Conservation (phyloP, 768 basidiomycete species). For the Fibroporia radiculosa region DNA sequence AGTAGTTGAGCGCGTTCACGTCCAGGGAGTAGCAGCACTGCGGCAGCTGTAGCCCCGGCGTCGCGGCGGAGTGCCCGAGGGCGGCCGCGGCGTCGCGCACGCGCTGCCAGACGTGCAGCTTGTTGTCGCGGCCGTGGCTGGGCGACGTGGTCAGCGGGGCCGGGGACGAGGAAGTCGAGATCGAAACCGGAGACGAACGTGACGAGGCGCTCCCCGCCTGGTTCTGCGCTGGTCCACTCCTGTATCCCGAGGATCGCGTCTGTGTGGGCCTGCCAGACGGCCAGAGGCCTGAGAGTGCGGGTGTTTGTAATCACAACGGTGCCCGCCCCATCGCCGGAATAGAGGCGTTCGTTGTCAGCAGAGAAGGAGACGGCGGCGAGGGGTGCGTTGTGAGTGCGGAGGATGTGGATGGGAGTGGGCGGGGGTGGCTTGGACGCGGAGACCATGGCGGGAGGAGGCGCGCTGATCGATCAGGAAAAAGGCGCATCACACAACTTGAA, state of each 20-base stretch:
- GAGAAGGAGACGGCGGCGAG: slow-evolving; percentile 59
- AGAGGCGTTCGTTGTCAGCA: slow-evolving; percentile 67
- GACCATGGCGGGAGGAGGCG: too few species aligned
- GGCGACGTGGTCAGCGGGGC: neutral
- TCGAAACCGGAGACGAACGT: slow-evolving; percentile 51
- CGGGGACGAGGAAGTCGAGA: slow-evolving; percentile 4
- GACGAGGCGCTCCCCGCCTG: slow-evolving; percentile 47
- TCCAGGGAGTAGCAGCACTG: slow-evolving; percentile 62
- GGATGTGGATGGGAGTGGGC: slow-evolving; percentile 61
- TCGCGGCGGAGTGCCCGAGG: slow-evolving; percentile 49
- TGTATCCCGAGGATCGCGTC: slow-evolving; percentile 72
- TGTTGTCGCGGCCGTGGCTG: slow-evolving; percentile 84
- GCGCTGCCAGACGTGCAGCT: slow-evolving; percentile 66
- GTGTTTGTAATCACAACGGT: slow-evolving; percentile 73
- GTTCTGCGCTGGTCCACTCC: too few species aligned
- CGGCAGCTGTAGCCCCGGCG: slow-evolving; percentile 43
- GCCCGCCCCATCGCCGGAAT: slow-evolving; percentile 81
- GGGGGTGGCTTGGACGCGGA: slow-evolving; percentile 16
- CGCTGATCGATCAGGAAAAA: too few species aligned
- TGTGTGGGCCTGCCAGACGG: slow-evolving; percentile 73
- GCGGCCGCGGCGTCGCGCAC: slow-evolving; percentile 32
- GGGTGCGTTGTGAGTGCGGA: slow-evolving; percentile 65
- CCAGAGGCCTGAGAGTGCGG: slow-evolving; percentile 61
- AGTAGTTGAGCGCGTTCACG: slow-evolving; percentile 92
- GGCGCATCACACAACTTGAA: too few species aligned